phyloP scores from a whole-genome alignment of 176 grass and related monocot species.

The Avena eriantha region DNA sequence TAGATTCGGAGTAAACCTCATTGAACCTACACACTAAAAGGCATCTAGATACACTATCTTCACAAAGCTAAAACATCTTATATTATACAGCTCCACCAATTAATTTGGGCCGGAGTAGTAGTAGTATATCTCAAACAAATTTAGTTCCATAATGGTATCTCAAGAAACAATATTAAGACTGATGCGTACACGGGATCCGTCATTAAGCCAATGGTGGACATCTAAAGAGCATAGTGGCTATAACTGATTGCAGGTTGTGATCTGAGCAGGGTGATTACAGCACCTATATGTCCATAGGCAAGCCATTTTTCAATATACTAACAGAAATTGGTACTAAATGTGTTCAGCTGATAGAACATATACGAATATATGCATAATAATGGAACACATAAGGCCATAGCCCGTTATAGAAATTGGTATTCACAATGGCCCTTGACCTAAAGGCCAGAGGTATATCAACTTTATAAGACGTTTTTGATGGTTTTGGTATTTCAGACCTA shows the following conservation, averaged over 20 bases:
- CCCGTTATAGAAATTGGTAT: too few species aligned
- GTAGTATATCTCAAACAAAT: slow-evolving; percentile 3
- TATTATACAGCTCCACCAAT: too few species aligned
- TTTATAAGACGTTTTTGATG: slow-evolving; percentile 1
- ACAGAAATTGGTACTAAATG: background rate
- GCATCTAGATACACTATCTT: too few species aligned
- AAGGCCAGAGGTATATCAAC: background rate
- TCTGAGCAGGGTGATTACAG: background rate
- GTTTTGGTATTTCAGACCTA: background rate
- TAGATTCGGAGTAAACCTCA: too few species aligned
- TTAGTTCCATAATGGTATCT: background rate
- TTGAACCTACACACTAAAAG: too few species aligned
- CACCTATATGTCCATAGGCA: slow-evolving; percentile 6
- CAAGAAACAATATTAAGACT: background rate
- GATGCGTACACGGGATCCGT: background rate
- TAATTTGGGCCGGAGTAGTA: too few species aligned
- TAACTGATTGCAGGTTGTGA: background rate
- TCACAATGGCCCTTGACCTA: slow-evolving; percentile 12
- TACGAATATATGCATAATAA: background rate
- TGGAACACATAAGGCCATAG: background rate
- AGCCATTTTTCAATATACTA: background rate
- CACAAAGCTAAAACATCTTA: too few species aligned
- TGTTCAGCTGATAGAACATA: background rate
- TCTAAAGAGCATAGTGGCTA: background rate
- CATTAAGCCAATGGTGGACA: background rate